These are phyloP conservation scores for Trichoderma sp. DNA, from an alignment of 2,329 filamentous ascomycete genomes.

Conservation along the genomic window DNA sequence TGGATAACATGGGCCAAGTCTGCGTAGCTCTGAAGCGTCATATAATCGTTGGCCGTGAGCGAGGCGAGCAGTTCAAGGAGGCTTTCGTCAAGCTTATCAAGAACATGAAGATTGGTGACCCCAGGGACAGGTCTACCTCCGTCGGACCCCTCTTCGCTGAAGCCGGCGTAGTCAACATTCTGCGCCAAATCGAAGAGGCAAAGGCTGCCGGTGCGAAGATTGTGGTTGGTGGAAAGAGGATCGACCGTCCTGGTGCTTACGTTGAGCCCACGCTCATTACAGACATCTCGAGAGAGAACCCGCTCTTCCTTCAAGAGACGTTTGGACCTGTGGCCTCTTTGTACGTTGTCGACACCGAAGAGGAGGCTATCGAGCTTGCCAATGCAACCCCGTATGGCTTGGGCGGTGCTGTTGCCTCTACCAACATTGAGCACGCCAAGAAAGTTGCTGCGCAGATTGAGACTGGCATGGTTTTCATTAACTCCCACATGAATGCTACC, in stretches of 20 bases:
- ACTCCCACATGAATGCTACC: conserved; percentile 28
- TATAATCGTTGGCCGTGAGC: conserved; percentile 1
- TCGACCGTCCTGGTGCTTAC: conserved; percentile 30
- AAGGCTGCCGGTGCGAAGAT: conserved; percentile 61
- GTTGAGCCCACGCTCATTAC: conserved; percentile 28
- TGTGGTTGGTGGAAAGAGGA: conserved; percentile 21
- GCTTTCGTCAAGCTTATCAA: conserved; percentile 47
- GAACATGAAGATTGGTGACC: conserved; percentile 56
- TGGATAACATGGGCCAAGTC: conserved; percentile 1
- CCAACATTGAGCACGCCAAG: conserved; percentile 44
- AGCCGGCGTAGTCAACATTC: conserved; percentile 60
- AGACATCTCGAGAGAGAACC: conserved; percentile 13
- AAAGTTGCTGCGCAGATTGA: conserved; percentile 48
- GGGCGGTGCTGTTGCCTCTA: conserved; percentile 53
- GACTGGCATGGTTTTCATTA: conserved; percentile 47
- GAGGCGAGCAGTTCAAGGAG: conserved; percentile 52
- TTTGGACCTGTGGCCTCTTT: conserved; percentile 32
- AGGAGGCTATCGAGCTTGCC: conserved; percentile 29
- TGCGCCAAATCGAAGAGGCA: conserved; percentile 64
- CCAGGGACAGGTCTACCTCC: conserved; percentile 59
- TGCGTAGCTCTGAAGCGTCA: conserved; percentile 5
- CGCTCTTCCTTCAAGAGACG: conserved; percentile 30
- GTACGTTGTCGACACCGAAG: conserved; percentile 26
- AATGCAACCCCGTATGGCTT: conserved; percentile 52
- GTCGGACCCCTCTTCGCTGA: conserved; percentile 66